These are phyloP conservation scores for Russula dissimulans DNA, from an alignment of 768 basidiomycete species.

Conservation along the genomic window DNA sequence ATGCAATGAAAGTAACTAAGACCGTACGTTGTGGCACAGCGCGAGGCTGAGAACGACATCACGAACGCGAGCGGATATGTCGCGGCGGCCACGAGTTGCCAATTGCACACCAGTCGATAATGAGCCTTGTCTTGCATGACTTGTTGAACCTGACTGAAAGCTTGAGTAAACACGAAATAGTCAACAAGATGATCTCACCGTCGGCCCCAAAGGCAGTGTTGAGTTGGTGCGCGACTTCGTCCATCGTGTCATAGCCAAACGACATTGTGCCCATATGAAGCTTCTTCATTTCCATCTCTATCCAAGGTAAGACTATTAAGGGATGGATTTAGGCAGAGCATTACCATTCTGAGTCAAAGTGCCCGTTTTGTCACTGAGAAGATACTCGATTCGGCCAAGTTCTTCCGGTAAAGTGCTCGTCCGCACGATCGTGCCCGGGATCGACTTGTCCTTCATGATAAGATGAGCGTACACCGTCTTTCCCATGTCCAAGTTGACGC, in stretches of 20 bases:
- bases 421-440: constrained; percentile 90
- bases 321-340: constrained; percentile 17
- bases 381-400: constrained; percentile 88
- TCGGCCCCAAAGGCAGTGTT: constrained; percentile 70
- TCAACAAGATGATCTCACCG: constrained; percentile 28
- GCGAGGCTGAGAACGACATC: constrained; percentile 92
- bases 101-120: constrained; percentile 69
- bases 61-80: constrained; percentile 88
- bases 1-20: background rate
- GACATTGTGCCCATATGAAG: constrained; percentile 98
- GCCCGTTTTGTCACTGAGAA: constrained; percentile 96
- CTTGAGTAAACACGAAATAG: background rate
- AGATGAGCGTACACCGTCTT: constrained; percentile 96
- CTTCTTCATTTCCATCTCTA: constrained; percentile 99
- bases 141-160: constrained; percentile 15
- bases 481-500: constrained; percentile 99
- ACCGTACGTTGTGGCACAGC: constrained; percentile 86
- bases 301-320: background rate
- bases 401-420: constrained; percentile 98
- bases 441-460: constrained; percentile 89
- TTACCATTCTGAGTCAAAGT: constrained; percentile 94
- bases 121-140: constrained; percentile 44
- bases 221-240: constrained; percentile 93
- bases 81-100: constrained; percentile 79
- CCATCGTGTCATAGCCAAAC: constrained; percentile 97